Evolutionary conservation across 1,139 yeast genomes (phyloP).

Genomic region (Zygoascus hellenicus): DNA sequence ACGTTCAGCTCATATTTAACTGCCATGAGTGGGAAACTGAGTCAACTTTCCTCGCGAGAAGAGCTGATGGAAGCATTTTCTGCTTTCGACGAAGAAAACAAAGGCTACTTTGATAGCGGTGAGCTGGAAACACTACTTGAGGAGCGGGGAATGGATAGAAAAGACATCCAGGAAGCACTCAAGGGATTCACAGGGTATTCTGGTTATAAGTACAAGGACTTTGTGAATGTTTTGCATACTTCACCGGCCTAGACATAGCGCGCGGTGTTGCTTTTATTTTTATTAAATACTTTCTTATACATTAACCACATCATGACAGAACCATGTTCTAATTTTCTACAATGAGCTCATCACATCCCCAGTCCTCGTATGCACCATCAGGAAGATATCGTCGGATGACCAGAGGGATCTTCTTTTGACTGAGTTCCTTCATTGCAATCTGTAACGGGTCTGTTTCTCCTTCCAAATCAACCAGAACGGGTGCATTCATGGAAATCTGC

Average conservation of each 20-base stretch:
- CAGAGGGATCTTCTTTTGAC: conserved; percentile 91
- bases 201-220: conserved; percentile 54
- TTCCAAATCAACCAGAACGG: conserved; percentile 93
- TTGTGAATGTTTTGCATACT: conserved; percentile 18
- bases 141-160: conserved; percentile 48
- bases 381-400: conserved; percentile 95
- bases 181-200: conserved; percentile 47
- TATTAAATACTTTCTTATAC: not conserved
- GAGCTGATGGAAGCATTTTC: conserved; percentile 61
- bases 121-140: conserved; percentile 44
- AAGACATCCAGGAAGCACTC: conserved; percentile 48
- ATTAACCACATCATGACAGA: not conserved
- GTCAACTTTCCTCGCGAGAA: conserved; percentile 51
- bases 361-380: conserved; percentile 94
- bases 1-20: conserved; percentile 68
- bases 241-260: too few species aligned
- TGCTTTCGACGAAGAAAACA: conserved; percentile 45
- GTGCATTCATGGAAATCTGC: conserved; percentile 94
- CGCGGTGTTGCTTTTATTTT: too few species aligned
- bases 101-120: conserved; percentile 42
- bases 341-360: conserved; percentile 98
- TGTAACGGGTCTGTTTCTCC: conserved; percentile 99
- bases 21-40: conserved; percentile 56
- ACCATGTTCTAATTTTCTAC: conserved; percentile 58
- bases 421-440: conserved; percentile 93